Evolutionary conservation across 805 yeast species (phyloP).

Genomic region (Pachysolen tannophilus): DNA sequence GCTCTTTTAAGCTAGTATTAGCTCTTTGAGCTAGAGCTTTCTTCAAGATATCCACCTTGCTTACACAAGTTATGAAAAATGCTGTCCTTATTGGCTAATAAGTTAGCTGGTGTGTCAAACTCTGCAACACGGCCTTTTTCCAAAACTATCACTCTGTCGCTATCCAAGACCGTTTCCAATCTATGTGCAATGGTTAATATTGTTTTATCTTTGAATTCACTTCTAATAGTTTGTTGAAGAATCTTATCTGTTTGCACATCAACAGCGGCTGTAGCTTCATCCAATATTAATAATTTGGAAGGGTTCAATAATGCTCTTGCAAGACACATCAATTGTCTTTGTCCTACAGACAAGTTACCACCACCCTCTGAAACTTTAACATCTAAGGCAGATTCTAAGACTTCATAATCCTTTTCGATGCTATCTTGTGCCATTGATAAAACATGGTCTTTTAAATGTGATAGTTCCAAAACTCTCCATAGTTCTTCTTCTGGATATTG

Average conservation of each 20-base stretch:
- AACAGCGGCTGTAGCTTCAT: slow-evolving; percentile 87
- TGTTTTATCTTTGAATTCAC: slow-evolving; percentile 67
- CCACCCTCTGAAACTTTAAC: slow-evolving; percentile 26
- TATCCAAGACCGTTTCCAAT: slow-evolving; percentile 74
- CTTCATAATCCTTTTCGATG: slow-evolving; percentile 33
- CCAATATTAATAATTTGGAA: slow-evolving; percentile 58
- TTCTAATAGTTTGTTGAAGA: slow-evolving; percentile 70
- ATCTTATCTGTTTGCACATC: slow-evolving; percentile 79
- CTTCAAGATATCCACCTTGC: slow-evolving; percentile 57
- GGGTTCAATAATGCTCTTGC: slow-evolving; percentile 69
- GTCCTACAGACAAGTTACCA: slow-evolving; percentile 81
- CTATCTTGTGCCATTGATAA: slow-evolving; percentile 35
- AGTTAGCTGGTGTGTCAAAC: slow-evolving; percentile 61
- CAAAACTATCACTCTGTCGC: slow-evolving; percentile 68
- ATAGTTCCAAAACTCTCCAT: slow-evolving; percentile 74
- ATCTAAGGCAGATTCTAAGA: slow-evolving; percentile 19
- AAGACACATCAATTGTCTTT: slow-evolving; percentile 77
- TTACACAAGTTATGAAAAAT: slow-evolving; percentile 74
- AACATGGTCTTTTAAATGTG: slow-evolving; percentile 69
- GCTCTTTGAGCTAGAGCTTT: no score
- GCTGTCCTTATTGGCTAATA: slow-evolving; percentile 59
- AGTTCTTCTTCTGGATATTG: slow-evolving; percentile 63
- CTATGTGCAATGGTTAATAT: slow-evolving; percentile 82
- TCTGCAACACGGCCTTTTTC: slow-evolving; percentile 73
- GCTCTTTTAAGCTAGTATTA: no score